Evolutionary conservation across 2,329 filamentous ascomycete genomes (phyloP), one percentile per base, ranked within the genome.

Genomic region (Colletotrichum eleusines): DNA sequence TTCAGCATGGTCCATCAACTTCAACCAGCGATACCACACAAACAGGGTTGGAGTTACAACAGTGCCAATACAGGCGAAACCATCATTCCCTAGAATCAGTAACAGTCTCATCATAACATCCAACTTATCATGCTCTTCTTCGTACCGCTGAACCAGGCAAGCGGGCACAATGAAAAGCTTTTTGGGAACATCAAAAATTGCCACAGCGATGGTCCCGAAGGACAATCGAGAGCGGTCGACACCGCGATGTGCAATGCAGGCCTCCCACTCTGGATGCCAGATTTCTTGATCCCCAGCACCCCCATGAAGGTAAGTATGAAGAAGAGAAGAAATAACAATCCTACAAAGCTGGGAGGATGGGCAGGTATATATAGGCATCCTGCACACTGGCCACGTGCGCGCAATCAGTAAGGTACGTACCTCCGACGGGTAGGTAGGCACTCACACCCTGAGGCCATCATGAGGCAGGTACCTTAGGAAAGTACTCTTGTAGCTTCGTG

Each of bases 291-390:
- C 84, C 76, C 77, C 78, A 75, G 73, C 74, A 73, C 75, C 76
- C 80, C 77, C 77, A 79, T 80, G 78, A 85, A 86, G 83, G 83
- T 85, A 86, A 85, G 84, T 85, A 85, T 86, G 81, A 83, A 82
- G 80, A 46, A 60, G 76, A 74, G 64, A 51, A 50, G 0, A 2
- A 2, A 61, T 44, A 42, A 72, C 31, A 26, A n/a, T 79, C 18
- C 35, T 75, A 71, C 63, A 33, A 76, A n/a, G 0, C 2, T 5
- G 67, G 55, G 51, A 73, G 61, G 28, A 40, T 55, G 64, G 62
- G 16, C 26, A 18, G 5, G 40, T 0, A 66, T 83, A 79, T 83
- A 83, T 83, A 73, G 60, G 11, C 40, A 14, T n/a, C n/a, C 16
- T 1, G 26, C 23, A 4, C 33, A 33, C 12, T 12, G 23, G 14